Conservation (phyloP, 208 protist genomes). For the Leishmania lainsoni region DNA sequence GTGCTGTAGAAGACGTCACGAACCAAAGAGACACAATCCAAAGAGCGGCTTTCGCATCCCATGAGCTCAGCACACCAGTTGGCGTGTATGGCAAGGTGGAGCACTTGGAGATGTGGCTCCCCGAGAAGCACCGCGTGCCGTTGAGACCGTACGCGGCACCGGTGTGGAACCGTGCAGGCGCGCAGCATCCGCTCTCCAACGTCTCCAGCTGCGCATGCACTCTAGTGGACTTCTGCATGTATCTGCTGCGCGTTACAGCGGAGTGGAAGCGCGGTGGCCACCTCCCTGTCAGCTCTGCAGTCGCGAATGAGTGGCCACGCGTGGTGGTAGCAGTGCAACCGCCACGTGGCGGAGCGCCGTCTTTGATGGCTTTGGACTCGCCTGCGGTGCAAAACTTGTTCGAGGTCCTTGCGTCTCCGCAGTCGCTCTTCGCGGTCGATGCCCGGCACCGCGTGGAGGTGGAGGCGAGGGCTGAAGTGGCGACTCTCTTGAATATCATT, state of each 20-base stretch:
- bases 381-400: slow-evolving; percentile 29
- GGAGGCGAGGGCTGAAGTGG: slow-evolving; percentile 17
- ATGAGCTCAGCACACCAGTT: slow-evolving; percentile 14
- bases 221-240: slow-evolving; percentile 13
- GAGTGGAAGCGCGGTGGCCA: slow-evolving; percentile 4
- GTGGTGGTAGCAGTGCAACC: slow-evolving; percentile 26
- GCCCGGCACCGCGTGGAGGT: slow-evolving; percentile 12
- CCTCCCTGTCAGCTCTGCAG: background rate
- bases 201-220: background rate
- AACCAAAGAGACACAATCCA: background rate
- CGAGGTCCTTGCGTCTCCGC: slow-evolving; percentile 22
- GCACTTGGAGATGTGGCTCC: slow-evolving; percentile 76
- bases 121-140: slow-evolving; percentile 68
- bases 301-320: background rate
- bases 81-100: slow-evolving; percentile 11
- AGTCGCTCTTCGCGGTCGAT: slow-evolving; percentile 17
- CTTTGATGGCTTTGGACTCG: slow-evolving; percentile 15
- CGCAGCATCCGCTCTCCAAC: slow-evolving; percentile 6
- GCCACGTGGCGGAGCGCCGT: slow-evolving; percentile 18
- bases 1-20: background rate
- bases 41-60: background rate
- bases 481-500: slow-evolving; percentile 21
- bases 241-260: slow-evolving; percentile 10
- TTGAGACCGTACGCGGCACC: slow-evolving; percentile 56
- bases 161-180: slow-evolving; percentile 11